Evolutionary conservation across 164 flowering plant species (phyloP).

Genomic region (Vitis rupestris): DNA sequence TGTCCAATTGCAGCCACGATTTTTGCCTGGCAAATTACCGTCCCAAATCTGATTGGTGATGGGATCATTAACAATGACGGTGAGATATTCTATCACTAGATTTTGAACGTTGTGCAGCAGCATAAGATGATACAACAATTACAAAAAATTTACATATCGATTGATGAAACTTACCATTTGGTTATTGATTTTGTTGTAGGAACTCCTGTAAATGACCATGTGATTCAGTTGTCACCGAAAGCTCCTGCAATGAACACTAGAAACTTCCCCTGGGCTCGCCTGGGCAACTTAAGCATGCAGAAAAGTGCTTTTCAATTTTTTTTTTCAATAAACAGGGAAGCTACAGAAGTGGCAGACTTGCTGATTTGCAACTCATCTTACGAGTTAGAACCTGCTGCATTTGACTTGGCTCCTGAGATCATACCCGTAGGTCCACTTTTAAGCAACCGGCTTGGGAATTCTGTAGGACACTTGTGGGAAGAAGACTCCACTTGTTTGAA

Average conservation of each 20-base stretch:
- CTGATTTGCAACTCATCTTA: conserved; percentile 32
- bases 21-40: conserved; percentile 9
- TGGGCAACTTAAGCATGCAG: conserved; percentile 7
- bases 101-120: not conserved
- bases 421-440: conserved; percentile 37
- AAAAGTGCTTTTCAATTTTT: conserved; percentile 9
- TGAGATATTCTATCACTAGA: not conserved
- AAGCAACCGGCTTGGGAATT: conserved; percentile 6
- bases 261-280: conserved; percentile 11
- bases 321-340: not conserved
- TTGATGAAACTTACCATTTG: too few relatives aligned
- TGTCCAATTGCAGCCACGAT: conserved; percentile 35
- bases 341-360: conserved; percentile 14
- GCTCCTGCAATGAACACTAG: conserved; percentile 24
- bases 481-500: conserved; percentile 42
- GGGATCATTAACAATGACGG: conserved; percentile 15
- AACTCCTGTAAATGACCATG: conserved; percentile 9
- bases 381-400: conserved; percentile 39
- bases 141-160: too few relatives aligned
- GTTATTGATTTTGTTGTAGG: conserved; percentile 14
- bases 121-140: too few relatives aligned
- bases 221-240: conserved; percentile 22
- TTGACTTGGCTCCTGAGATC: conserved; percentile 13
- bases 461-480: conserved; percentile 26
- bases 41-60: conserved; percentile 30